Evolutionary conservation across 1,284 basidiomycete species (phyloP).

Genomic region (Heterobasidion occidentale): DNA sequence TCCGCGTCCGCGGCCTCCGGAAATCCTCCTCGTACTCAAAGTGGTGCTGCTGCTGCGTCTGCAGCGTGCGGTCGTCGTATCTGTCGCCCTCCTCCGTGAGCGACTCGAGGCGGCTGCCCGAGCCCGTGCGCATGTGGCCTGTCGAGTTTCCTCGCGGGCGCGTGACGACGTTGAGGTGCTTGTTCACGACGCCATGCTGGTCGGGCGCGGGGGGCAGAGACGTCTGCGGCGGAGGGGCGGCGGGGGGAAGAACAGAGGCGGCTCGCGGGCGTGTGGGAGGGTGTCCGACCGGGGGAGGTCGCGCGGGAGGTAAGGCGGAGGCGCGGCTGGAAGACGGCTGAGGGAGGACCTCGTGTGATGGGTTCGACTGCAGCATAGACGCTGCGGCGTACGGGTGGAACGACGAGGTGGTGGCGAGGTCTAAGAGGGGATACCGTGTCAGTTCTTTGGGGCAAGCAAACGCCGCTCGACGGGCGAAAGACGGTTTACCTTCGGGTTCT

Average conservation of each 20-base stretch:
- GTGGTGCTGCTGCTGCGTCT: conserved; percentile 16
- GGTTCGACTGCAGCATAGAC: conserved; percentile 3
- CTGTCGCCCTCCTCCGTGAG: conserved; percentile 54
- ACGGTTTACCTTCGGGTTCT: not conserved
- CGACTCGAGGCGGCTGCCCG: conserved; percentile 47
- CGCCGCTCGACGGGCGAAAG: not conserved
- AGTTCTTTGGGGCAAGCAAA: not conserved
- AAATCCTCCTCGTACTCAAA: conserved; percentile 20
- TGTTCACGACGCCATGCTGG: conserved; percentile 17
- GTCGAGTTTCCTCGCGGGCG: conserved; percentile 40
- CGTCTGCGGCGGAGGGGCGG: conserved; percentile 53
- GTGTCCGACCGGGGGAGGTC: conserved; percentile 11
- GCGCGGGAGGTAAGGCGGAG: conserved; percentile 17
- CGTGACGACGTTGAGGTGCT: conserved; percentile 25
- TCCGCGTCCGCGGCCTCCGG: conserved; percentile 16
- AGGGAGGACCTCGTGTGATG: not conserved
- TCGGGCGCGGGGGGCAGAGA: conserved; percentile 56
- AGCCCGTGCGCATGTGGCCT: conserved; percentile 47
- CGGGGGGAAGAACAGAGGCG: conserved; percentile 54
- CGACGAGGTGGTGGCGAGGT: not conserved
- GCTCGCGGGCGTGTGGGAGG: conserved; percentile 36
- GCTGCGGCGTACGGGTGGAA: not conserved
- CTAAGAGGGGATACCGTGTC: not conserved
- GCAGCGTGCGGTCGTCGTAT: conserved; percentile 18
- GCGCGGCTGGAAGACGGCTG: conserved; percentile 9